Evolutionary conservation across 2,329 filamentous ascomycete genomes (phyloP).

Genomic region (Trichophyton benhamiae): DNA sequence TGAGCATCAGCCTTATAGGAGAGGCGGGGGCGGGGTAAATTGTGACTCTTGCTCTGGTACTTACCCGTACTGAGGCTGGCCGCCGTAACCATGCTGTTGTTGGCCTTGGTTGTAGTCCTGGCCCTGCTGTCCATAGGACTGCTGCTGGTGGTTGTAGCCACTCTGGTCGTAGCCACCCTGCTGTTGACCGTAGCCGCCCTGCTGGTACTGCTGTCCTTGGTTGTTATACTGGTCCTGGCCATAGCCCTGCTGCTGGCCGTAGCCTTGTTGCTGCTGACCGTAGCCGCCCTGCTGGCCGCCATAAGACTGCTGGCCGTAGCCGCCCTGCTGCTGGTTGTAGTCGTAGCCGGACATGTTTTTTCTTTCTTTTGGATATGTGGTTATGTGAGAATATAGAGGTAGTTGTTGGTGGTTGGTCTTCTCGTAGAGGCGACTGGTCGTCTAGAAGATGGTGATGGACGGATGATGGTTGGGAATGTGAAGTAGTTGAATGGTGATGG

Average conservation of each 20-base stretch:
- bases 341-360: constrained; percentile 13
- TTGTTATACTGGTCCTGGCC: constrained; percentile 19
- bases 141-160: constrained; percentile 15
- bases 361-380: not conserved
- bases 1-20: not conserved
- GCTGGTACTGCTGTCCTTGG: constrained; percentile 16
- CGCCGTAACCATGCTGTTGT: constrained; percentile 1
- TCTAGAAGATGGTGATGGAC: not conserved
- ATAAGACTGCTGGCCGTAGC: constrained; percentile 17
- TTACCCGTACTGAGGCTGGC: constrained; percentile 11
- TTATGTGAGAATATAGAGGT: not conserved
- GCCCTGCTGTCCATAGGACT: constrained; percentile 12
- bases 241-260: constrained; percentile 13
- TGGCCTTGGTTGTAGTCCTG: constrained; percentile 10
- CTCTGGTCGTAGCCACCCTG: constrained; percentile 15
- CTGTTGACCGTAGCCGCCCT: constrained; percentile 18
- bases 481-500: not conserved
- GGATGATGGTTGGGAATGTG: not conserved
- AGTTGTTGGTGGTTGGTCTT: not conserved
- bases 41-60: not conserved
- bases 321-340: constrained; percentile 20
- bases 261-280: constrained; percentile 17
- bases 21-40: not conserved
- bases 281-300: constrained; percentile 14
- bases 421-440: not conserved